Percentiles rank a stretch among this genome's conserved stretches.
Evolutionary conservation across 2,329 filamentous ascomycete species (phyloP).

Genomic region (Xylariaceae sp.): DNA sequence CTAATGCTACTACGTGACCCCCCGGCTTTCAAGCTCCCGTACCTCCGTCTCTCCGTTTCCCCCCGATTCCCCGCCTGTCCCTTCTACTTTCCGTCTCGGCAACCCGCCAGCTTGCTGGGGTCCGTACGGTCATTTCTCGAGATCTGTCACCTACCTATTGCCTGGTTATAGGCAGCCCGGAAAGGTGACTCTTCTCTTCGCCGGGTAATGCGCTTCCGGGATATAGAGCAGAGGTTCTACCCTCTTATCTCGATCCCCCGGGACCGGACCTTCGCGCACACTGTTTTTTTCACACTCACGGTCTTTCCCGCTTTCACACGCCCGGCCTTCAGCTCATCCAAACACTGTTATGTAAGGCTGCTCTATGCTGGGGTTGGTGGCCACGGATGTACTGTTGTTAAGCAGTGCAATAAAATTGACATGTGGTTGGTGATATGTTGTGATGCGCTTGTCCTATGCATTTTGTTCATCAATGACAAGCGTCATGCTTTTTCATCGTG

Average conservation of each 20-base stretch:
- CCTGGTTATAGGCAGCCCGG: not conserved
- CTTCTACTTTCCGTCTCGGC: not conserved
- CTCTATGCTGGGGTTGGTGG: slow-evolving; percentile 9
- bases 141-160: not conserved
- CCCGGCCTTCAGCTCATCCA: slow-evolving; percentile 15
- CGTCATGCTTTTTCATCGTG: slow-evolving; percentile 44
- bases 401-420: slow-evolving; percentile 12
- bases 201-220: slow-evolving; percentile 11
- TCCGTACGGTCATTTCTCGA: not conserved
- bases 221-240: slow-evolving; percentile 18
- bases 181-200: slow-evolving; percentile 1
- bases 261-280: slow-evolving; percentile 20
- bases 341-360: slow-evolving; percentile 10
- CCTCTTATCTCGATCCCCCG: slow-evolving; percentile 14
- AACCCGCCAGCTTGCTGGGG: slow-evolving; percentile 5
- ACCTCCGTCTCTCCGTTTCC: not conserved
- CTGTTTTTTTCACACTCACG: slow-evolving; percentile 14
- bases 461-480: slow-evolving; percentile 20
- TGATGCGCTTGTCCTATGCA: not conserved
- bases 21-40: not conserved
- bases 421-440: not conserved
- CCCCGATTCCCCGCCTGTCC: not conserved
- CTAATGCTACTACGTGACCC: not conserved
- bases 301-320: slow-evolving; percentile 22
- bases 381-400: slow-evolving; percentile 8